Evolutionary conservation across 2,329 filamentous ascomycete genomes (phyloP), one percentile per base, ranked within the genome.

Genomic region (Ceratocystis lukuohia): DNA sequence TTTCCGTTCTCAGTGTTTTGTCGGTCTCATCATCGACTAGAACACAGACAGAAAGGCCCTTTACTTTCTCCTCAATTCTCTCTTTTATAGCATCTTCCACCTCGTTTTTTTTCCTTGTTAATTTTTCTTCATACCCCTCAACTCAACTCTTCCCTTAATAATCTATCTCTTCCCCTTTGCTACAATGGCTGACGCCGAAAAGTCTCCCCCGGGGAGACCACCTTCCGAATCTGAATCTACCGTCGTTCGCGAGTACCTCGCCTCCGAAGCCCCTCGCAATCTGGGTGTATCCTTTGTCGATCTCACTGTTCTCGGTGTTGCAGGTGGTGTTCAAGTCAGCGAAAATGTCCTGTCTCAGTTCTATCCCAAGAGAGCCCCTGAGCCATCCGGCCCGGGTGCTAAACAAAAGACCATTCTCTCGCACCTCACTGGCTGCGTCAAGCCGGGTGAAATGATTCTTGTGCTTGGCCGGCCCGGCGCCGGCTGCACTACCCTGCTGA

Each of bases 401-500:
- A 59, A 59, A n/a, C 25, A 59, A 37, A 59, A 59, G 56, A 86
- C 84, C 0, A 85, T 91, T 59, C 75, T 91, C 25, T 80, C 87
- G 65, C 79, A 83, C 70, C 83, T 81, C 67, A 82, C 85, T 72
- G 87, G 87, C 10, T 88, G 85, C 70, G 83, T 90, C 63, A 85
- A 86, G 72, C 86, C 87, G 0, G 88, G 86, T 22, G 86, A 89
- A 74, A 88, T 89, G 87, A 74, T 88, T 1, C 76, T 89, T 0
- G 86, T 89, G 0, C 77, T 89, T 0, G 87, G 87, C 2, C 79
- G 86, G 0, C 87, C 87, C 0, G 87, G 86, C 0, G 80, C 84
- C 2, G 87, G 87, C 44, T 91, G 88, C 72, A 88, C 87, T 0
- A 88, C 87, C 0, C 78, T 91, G 17, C 77, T 91, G 59, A 90